These are phyloP conservation scores for Teratosphaeria zuluensis DNA, from an alignment of 2,329 filamentous ascomycete genomes.

Conservation along the genomic window DNA sequence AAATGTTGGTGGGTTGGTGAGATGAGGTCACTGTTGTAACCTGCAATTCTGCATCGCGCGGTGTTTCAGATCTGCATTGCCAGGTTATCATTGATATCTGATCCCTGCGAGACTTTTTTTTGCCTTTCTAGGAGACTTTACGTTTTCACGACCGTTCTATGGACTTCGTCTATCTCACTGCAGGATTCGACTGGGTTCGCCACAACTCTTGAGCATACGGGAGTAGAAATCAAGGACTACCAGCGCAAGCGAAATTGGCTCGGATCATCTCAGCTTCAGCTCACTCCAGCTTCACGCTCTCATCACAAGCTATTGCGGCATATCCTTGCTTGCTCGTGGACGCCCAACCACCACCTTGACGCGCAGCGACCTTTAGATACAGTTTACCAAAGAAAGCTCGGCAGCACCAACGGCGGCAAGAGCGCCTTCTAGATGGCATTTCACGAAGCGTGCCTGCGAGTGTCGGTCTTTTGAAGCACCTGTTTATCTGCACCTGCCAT, in stretches of 20 bases:
- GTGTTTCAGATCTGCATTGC: not conserved
- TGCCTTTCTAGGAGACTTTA: not conserved
- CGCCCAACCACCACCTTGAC: not conserved
- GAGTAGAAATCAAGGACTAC: not conserved
- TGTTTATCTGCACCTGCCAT: not conserved
- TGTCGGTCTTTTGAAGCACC: not conserved
- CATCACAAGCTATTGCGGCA: not conserved
- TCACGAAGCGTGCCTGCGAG: not conserved
- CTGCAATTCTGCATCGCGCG: not conserved
- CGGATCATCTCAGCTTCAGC: too few species aligned
- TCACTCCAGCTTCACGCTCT: not conserved
- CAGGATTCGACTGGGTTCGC: conserved; percentile 6
- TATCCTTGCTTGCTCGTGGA: not conserved
- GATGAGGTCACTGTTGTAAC: not conserved
- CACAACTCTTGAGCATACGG: conserved; percentile 3
- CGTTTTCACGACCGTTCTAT: not conserved
- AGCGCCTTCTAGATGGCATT: not conserved
- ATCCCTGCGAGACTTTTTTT: not conserved
- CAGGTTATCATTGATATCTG: not conserved
- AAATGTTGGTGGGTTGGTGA: not conserved
- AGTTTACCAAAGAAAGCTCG: not conserved
- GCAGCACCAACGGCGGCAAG: not conserved
- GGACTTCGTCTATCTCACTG: conserved; percentile 7
- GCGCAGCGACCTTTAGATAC: not conserved
- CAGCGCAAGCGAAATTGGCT: not conserved